Evolutionary conservation across 306 rosid genomes (phyloP), one percentile per base, ranked within the genome.

Genomic region (Cucumis sativus): DNA sequence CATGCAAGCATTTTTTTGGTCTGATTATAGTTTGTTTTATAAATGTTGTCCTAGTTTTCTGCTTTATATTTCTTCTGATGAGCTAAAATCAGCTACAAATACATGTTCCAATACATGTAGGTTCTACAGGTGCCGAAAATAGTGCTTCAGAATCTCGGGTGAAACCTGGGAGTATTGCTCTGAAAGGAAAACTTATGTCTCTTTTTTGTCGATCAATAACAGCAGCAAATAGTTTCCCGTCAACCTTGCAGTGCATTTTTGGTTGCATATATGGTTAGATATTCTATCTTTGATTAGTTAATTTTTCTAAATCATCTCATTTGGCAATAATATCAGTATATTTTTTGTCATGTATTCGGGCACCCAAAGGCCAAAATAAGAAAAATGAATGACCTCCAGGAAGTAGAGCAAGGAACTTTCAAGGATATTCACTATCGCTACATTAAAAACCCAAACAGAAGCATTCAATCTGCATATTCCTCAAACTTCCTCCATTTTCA

Each of bases 171-270:
- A 87, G 85, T 80, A 87, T 78, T 77, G 88, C 93, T 69, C 85
- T 94, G 64, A 94, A 86, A 85, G 91, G 89, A 78, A 94, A 88
- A 79, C 87, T 94, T 62, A 89, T 94, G 93, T 94, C 98, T 79
- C 78, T 87, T 79, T 94, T 94, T 87, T 94, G 97, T 87, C 93
- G 92, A 78, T 94, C 97, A 79, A 88, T 94, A 81, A 80, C 91
- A 60, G 96, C 98, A 52, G 97, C 98, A 76, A 92, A 94, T 82
- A 89, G 93, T 89, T 92, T 94, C 79, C 98, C 98, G 16, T 82
- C 96, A 74, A 89, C 98, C 64, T 81, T 94, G 89, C 98, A 94
- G 85, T 92, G 98, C 88, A 92, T 94, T 82, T 94, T 94, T 90
- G 88, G 92, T 68, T 90, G 97, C 90, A 88, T 94, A 79, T 94